Evolutionary conservation across 345 rosid genomes (phyloP).

Genomic region (Rhizophora mangle): DNA sequence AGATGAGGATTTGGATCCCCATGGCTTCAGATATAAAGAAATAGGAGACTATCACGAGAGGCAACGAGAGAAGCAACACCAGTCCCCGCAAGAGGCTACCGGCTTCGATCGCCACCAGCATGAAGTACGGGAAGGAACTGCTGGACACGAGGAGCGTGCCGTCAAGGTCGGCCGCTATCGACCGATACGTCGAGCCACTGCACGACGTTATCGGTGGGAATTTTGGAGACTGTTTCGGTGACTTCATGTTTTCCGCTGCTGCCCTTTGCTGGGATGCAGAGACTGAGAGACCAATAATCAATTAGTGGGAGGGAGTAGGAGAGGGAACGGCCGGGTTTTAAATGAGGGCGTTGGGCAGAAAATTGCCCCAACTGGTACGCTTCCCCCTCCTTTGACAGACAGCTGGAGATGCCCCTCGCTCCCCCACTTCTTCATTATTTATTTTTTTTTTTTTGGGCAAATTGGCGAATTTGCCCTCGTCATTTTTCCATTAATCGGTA

Average conservation of each 20-base stretch:
- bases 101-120: slow-evolving; percentile 89
- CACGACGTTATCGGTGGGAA: slow-evolving; percentile 62
- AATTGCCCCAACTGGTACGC: slow-evolving; percentile 32
- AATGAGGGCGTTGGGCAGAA: slow-evolving; percentile 34
- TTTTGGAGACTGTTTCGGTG: slow-evolving; percentile 12
- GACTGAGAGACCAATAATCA: not conserved
- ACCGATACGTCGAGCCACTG: slow-evolving; percentile 39
- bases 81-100: slow-evolving; percentile 88
- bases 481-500: too few relatives aligned
- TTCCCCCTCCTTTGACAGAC: too few relatives aligned
- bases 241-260: slow-evolving; percentile 30
- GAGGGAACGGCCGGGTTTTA: slow-evolving; percentile 51
- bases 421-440: too few relatives aligned
- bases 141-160: slow-evolving; percentile 78
- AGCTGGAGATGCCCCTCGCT: too few relatives aligned
- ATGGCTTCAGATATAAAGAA: slow-evolving; percentile 76
- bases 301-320: not conserved
- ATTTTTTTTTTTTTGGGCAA: too few relatives aligned
- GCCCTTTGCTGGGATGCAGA: not conserved
- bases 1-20: slow-evolving; percentile 85
- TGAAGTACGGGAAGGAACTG: slow-evolving; percentile 87
- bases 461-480: too few relatives aligned
- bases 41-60: slow-evolving; percentile 60
- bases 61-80: slow-evolving; percentile 65
- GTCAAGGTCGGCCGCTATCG: slow-evolving; percentile 90